Base-by-base conservation (phyloP, 129 eudicot genomes). In the Artemisia argyi region DNA sequence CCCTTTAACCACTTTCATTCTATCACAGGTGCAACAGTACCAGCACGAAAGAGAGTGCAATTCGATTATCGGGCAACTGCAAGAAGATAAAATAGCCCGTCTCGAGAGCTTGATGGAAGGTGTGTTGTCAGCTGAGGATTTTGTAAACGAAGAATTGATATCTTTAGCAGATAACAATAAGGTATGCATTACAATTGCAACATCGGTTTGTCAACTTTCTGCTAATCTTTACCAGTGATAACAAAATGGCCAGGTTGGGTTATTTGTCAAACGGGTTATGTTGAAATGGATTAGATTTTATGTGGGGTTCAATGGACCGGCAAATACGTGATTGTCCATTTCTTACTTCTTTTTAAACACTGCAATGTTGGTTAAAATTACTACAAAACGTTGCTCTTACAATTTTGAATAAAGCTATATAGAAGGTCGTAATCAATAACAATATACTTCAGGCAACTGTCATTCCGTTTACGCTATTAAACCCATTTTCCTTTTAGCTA, bases 101-200 rank as follows among this genome's bases (percentile, higher is more conserved):
- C 91, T 95, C 66, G 97, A 95, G 88, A 88, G 83, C 79, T 78
- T 95, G 71, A 84, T 95, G 91, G 96, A 95, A 66, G 99, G 99
- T 70, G 80, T 90, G 56, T 74, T 95, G 77, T 83, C 89, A 7
- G 63, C 91, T 53, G 94, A 90, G 76, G 99, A 90, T 62, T 95
- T 88, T 75, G 78, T 88, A 44, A 88, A 88, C 49, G 94, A 90
- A 65, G 99, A 95, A 74, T 53, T 86, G 44, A 48, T 76, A 49
- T 86, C 86, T 55, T 76, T 95, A 35, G 80, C 76, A 58, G 78
- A 90, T 73, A 92, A 95, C 79, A 85, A 95, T 64, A 81, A 82
- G 88, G 99, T 95, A 81, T 65, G 66, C 61, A 47, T 72, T 26
- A 17, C 28, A 5, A 5, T 52, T 61, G 48, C 5, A 30, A 13